Evolutionary conservation across 2,329 filamentous ascomycete genomes (phyloP), one percentile per base, ranked within the genome.

Genomic region (Delphinella strobiligena): DNA sequence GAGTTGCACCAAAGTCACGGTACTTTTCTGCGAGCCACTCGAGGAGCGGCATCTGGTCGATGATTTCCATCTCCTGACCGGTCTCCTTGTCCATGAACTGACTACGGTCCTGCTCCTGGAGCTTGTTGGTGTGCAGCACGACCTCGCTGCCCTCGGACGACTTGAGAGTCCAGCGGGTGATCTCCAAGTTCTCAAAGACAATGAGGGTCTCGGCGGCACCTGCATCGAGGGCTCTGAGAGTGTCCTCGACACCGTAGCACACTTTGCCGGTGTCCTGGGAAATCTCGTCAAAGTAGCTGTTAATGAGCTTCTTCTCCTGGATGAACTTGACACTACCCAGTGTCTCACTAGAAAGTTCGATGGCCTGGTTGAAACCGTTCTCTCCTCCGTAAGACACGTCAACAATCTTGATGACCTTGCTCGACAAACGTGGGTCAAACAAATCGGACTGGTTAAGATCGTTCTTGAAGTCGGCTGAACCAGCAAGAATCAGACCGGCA

Each of bases 311-410:
- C 82, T 98, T 98, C 75, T 98, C 91, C 67, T 98, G 91, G 61
- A 98, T 95, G 63, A 98, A 98, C 69, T 98, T 98, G 75, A 98
- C 91, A 60, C 96, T 98, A 65, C 88, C 84, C 35, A 98, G 75
- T 5, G 91, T 98, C 71, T 98, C 93, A 5, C 87, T 77, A 18
- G 91, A 82, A 54, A 98, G 66, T 60, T 98, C 91, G 49, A 98
- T 98, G 45, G 91, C 91, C 69, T 98, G 93, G 71, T 98, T 98
- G 75, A 98, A 98, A 34, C 91, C 91, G 71, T 96, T 96, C 69
- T 98, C 93, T 52, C 91, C 91, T 62, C 91, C 91, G 56, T 98
- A 98, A 11, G 89, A 96, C 33, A 98, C 93, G 61, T 98, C 91
- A 27, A 98, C 93, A 33, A 98, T 84, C 69, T 98, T 98, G 75